phyloP scores from a whole-genome alignment of 2,329 filamentous ascomycete species.

The Colletotrichum orchidophilum region DNA sequence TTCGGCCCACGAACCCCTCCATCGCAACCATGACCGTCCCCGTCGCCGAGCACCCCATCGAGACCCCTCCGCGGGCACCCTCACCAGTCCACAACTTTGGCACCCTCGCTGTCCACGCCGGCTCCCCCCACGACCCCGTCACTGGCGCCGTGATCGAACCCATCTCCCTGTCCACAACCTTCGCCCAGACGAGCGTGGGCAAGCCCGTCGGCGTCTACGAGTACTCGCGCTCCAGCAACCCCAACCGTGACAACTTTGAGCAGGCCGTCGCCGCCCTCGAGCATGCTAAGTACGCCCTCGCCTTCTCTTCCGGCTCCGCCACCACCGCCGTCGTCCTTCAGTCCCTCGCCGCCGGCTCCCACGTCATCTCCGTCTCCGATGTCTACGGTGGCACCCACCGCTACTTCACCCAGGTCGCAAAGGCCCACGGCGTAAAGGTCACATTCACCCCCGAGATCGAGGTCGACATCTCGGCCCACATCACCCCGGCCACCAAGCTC shows the following conservation, averaged over 20 bases:
- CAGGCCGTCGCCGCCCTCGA: constrained; percentile 90
- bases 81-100: constrained; percentile 85
- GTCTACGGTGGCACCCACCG: constrained; percentile 98
- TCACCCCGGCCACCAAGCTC: constrained; percentile 88
- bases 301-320: constrained; percentile 93
- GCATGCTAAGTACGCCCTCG: constrained; percentile 90
- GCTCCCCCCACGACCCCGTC: constrained; percentile 86
- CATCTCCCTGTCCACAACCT: constrained; percentile 96
- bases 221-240: constrained; percentile 93
- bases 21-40: constrained; percentile 41
- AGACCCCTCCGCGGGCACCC: constrained; percentile 43
- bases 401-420: constrained; percentile 98
- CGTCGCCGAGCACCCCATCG: constrained; percentile 43
- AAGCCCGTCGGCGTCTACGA: constrained; percentile 90
- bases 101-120: constrained; percentile 94
- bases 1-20: constrained; percentile 1
- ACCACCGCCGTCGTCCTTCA: constrained; percentile 94
- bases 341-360: constrained; percentile 87
- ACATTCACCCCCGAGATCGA: constrained; percentile 96
- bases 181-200: constrained; percentile 89
- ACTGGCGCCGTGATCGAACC: constrained; percentile 97
- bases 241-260: constrained; percentile 96
- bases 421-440: constrained; percentile 92
- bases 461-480: constrained; percentile 84
- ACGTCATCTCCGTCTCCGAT: constrained; percentile 96